These are phyloP conservation scores for Pythium diclinum DNA, from an alignment of 352 stramenopile genomes.

Conservation along the genomic window DNA sequence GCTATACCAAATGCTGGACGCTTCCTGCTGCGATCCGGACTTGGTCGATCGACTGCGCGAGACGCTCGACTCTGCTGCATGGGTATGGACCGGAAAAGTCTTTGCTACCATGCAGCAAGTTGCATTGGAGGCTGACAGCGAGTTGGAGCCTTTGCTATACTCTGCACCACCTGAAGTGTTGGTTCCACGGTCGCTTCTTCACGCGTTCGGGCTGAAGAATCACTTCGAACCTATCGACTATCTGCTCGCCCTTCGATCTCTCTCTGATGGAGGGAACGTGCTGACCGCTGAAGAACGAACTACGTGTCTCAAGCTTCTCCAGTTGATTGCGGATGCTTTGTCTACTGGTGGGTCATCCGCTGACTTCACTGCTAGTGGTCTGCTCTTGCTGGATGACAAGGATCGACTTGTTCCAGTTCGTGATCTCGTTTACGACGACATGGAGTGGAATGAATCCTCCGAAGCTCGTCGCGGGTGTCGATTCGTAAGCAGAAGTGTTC, in stretches of 20 bases:
- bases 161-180: slow-evolving; percentile 51
- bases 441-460: slow-evolving; percentile 71
- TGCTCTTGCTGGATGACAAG: slow-evolving; percentile 29
- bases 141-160: slow-evolving; percentile 62
- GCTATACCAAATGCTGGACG: slow-evolving; percentile 61
- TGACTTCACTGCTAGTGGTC: not conserved
- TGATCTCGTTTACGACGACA: slow-evolving; percentile 64
- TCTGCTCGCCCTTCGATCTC: slow-evolving; percentile 41
- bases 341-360: not conserved
- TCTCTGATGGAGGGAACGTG: slow-evolving; percentile 29
- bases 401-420: slow-evolving; percentile 24
- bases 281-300: slow-evolving; percentile 15
- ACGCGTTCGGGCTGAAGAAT: slow-evolving; percentile 51
- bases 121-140: slow-evolving; percentile 38
- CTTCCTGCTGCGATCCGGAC: slow-evolving; percentile 30
- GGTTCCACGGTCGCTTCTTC: slow-evolving; percentile 54
- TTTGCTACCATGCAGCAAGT: slow-evolving; percentile 58
- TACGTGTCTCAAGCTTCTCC: slow-evolving; percentile 48
- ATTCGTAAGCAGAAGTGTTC: slow-evolving; percentile 55
- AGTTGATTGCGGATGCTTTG: slow-evolving; percentile 30
- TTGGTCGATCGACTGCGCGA: slow-evolving; percentile 18
- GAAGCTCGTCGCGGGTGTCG: slow-evolving; percentile 42
- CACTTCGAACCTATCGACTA: slow-evolving; percentile 54
- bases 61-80: slow-evolving; percentile 42
- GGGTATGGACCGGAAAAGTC: slow-evolving; percentile 68